These are phyloP conservation scores for Stagonosporopsis vannaccii DNA, from an alignment of 2,329 filamentous ascomycete genomes.

Conservation along the genomic window DNA sequence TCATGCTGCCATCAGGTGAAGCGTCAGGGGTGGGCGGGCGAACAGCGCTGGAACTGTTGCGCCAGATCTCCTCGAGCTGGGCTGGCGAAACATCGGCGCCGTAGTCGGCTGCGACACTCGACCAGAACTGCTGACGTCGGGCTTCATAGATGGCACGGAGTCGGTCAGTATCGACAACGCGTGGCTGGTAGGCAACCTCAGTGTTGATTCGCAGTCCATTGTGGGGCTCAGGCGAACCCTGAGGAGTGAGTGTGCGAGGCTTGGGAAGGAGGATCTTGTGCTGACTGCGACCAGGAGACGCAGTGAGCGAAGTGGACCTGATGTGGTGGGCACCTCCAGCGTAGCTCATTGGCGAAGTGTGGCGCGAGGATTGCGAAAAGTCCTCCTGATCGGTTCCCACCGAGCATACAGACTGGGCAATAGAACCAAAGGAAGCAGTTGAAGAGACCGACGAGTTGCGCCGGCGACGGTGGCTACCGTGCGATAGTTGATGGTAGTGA, in stretches of 20 bases:
- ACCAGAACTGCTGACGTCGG: constrained; percentile 77
- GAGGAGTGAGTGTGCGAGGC: constrained; percentile 58
- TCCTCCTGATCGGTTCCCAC: constrained; percentile 47
- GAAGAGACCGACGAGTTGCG: constrained; percentile 75
- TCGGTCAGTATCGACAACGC: constrained; percentile 68
- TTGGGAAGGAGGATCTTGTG: constrained; percentile 67
- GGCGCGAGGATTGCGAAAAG: constrained; percentile 48
- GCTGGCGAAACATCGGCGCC: constrained; percentile 68
- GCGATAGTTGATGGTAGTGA: constrained; percentile 85
- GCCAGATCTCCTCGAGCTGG: constrained; percentile 75
- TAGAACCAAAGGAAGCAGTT: constrained; percentile 51
- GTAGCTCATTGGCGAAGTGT: constrained; percentile 55
- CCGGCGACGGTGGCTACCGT: constrained; percentile 81
- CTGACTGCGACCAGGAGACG: constrained; percentile 63
- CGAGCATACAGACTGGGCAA: constrained; percentile 49
- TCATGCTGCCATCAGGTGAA: constrained; percentile 49
- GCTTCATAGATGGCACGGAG: constrained; percentile 74
- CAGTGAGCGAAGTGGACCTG: constrained; percentile 47
- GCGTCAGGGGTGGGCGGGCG: constrained; percentile 50
- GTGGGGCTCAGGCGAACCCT: constrained; percentile 48
- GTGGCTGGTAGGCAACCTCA: constrained; percentile 54
- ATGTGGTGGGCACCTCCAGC: constrained; percentile 48
- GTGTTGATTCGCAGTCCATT: constrained; percentile 55
- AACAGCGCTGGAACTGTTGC: constrained; percentile 39
- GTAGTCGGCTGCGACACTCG: constrained; percentile 74